Conservation (phyloP, 306 rosid species). For the Prunus kanzakura region DNA sequence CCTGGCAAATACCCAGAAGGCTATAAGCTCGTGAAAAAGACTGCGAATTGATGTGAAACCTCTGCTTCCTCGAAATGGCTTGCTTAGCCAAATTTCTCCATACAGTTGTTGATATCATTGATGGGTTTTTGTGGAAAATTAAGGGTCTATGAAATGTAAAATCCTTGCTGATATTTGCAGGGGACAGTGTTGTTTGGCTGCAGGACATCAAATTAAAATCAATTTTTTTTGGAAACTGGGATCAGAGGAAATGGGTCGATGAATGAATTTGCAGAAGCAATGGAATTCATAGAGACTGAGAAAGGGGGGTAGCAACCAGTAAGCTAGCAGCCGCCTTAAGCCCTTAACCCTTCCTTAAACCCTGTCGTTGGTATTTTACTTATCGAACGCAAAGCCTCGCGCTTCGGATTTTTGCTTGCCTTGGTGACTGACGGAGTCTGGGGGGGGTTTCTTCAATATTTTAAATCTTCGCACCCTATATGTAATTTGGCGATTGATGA, state of each 20-base stretch:
- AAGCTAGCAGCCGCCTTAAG: slow-evolving; percentile 37
- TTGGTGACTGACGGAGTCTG: background rate
- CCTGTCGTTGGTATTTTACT: background rate
- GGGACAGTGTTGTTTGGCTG: slow-evolving; percentile 22
- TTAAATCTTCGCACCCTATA: background rate
- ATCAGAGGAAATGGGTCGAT: background rate
- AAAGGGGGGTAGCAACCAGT: background rate
- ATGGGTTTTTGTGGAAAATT: slow-evolving; percentile 20
- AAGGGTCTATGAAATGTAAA: slow-evolving; percentile 10
- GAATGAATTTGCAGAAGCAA: slow-evolving; percentile 9
- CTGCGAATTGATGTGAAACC: slow-evolving; percentile 17
- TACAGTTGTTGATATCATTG: slow-evolving; percentile 52
- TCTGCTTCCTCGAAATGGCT: slow-evolving; percentile 31
- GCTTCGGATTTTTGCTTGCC: background rate
- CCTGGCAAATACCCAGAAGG: slow-evolving; percentile 23
- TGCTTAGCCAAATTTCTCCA: slow-evolving; percentile 61
- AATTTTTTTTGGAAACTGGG: background rate
- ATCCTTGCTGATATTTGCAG: slow-evolving; percentile 26
- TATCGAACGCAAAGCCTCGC: background rate
- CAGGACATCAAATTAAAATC: slow-evolving; percentile 47
- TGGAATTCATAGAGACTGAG: slow-evolving; percentile 25
- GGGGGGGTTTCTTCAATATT: background rate
- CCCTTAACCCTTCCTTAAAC: slow-evolving; percentile 34
- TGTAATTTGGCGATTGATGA: background rate
- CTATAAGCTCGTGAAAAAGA: slow-evolving; percentile 28